These are phyloP conservation scores for Chlamydomonas schloesseri DNA, from an alignment of 139 green algal species.

Conservation along the genomic window DNA sequence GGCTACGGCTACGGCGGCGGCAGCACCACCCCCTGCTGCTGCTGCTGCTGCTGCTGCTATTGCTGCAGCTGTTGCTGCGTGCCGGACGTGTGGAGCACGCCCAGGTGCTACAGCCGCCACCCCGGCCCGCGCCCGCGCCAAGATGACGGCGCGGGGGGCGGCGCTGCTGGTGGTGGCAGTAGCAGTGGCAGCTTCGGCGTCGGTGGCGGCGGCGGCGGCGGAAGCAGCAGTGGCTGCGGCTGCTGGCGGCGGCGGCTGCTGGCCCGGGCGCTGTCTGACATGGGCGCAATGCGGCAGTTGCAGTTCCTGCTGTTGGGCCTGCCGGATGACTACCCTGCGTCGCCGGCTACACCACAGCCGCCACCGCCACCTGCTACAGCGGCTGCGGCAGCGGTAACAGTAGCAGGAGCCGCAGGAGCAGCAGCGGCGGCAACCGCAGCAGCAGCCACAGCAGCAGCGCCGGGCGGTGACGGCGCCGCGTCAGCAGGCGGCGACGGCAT, in stretches of 20 bases:
- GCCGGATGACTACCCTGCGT: not conserved
- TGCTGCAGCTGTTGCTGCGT: conserved; percentile 13
- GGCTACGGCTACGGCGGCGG: not conserved
- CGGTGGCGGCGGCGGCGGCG: not conserved
- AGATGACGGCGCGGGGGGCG: not conserved
- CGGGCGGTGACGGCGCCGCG: no score
- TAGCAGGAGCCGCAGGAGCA: no score
- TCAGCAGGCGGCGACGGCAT: not conserved
- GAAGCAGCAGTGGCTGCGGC: not conserved
- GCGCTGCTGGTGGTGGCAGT: not conserved
- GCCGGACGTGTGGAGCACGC: not conserved
- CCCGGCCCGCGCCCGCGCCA: not conserved
- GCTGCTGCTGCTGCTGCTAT: no score
- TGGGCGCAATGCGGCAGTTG: not conserved
- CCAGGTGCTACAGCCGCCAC: not conserved
- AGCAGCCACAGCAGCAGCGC: no score
- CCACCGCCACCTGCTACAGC: not conserved
- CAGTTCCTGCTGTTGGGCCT: conserved; percentile 30
- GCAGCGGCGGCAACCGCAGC: no score
- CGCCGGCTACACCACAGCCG: not conserved
- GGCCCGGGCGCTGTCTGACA: not conserved
- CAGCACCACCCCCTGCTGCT: no score
- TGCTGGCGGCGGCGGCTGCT: conserved; percentile 21
- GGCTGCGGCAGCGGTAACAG: no score
- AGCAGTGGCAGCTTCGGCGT: not conserved